Evolutionary conservation across 306 rosid genomes (phyloP).

Genomic region (Lathyrus aphaca): DNA sequence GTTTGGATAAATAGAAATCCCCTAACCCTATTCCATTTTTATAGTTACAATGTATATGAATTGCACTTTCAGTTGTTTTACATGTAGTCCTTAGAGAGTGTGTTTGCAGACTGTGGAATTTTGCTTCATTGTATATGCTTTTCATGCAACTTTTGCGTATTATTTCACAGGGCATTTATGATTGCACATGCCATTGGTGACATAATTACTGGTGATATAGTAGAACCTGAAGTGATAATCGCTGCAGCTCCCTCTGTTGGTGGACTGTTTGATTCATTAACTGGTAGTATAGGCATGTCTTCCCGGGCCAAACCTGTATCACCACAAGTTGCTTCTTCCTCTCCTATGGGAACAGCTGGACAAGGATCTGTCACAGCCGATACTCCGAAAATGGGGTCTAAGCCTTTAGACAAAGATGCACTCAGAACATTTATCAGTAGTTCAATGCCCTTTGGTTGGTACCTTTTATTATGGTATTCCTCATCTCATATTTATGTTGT

Average conservation of each 20-base stretch:
- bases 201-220: slow-evolving; percentile 67
- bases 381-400: slow-evolving; percentile 63
- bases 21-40: slow-evolving; percentile 5
- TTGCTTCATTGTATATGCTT: slow-evolving; percentile 30
- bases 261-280: slow-evolving; percentile 90
- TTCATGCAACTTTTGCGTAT: slow-evolving; percentile 37
- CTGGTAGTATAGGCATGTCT: slow-evolving; percentile 92
- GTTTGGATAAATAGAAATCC: neutral
- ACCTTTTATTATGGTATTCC: slow-evolving; percentile 72
- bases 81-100: slow-evolving; percentile 1
- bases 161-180: slow-evolving; percentile 73
- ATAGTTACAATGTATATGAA: neutral
- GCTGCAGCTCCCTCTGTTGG: slow-evolving; percentile 87
- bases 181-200: slow-evolving; percentile 92
- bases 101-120: slow-evolving; percentile 26
- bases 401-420: slow-evolving; percentile 84
- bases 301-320: slow-evolving; percentile 83
- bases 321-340: slow-evolving; percentile 65
- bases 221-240: slow-evolving; percentile 83
- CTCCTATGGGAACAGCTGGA: slow-evolving; percentile 54
- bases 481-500: slow-evolving; percentile 46
- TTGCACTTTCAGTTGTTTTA: slow-evolving; percentile 17
- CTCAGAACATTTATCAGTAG: slow-evolving; percentile 85
- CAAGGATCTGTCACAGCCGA: slow-evolving; percentile 68
- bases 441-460: slow-evolving; percentile 99